Conservation (phyloP, 257 asterid genomes). For the Ocimum tenuiflorum region DNA sequence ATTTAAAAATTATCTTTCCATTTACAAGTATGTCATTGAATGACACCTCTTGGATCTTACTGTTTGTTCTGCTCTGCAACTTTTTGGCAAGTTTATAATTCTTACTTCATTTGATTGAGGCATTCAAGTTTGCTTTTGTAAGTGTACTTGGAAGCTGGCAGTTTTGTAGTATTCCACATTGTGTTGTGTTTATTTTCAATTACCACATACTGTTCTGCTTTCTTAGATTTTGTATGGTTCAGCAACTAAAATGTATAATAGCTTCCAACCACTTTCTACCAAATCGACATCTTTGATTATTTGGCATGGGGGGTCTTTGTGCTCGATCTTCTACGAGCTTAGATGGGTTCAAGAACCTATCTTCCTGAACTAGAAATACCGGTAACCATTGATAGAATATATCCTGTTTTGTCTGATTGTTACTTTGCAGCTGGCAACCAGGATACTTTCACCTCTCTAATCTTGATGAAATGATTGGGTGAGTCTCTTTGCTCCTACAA, state of each 20-base stretch:
- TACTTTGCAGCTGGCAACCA: too few species aligned
- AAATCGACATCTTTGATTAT: constrained; percentile 18
- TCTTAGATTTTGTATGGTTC: not conserved
- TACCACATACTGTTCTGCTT: too few species aligned
- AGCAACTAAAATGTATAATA: not conserved
- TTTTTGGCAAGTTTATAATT: not conserved
- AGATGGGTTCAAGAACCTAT: constrained; percentile 56
- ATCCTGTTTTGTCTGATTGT: constrained; percentile 40
- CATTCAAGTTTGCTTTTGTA: not conserved
- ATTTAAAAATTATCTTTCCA: not conserved
- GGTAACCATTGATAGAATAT: constrained; percentile 35
- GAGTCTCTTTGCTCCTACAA: too few species aligned
- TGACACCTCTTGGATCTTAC: not conserved
- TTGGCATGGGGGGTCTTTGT: not conserved
- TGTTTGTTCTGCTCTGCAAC: not conserved
- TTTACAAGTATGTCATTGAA: not conserved
- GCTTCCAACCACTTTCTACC: constrained; percentile 29
- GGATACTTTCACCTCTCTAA: too few species aligned
- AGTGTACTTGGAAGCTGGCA: not conserved
- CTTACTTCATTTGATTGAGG: not conserved
- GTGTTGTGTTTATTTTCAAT: not conserved
- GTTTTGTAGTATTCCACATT: not conserved
- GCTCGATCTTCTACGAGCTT: constrained; percentile 9
- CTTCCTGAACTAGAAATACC: constrained; percentile 63
- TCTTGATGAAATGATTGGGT: too few species aligned